Evolutionary conservation across 305 asterid species (phyloP).

Genomic region (Fraxinus latifolia): DNA sequence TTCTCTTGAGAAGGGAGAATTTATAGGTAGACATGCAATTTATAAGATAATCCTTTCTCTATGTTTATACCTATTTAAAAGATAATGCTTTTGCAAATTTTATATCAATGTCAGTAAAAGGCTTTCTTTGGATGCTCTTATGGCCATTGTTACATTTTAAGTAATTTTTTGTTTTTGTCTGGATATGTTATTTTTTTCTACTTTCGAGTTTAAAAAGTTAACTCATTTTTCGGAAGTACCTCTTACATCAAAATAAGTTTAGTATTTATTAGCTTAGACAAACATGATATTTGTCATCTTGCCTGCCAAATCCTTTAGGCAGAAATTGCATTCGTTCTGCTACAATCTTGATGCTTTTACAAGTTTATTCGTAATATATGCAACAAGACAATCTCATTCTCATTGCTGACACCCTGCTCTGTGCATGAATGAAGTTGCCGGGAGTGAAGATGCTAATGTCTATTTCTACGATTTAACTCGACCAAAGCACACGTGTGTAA

Average conservation of each 20-base stretch:
- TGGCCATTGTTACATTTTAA: not conserved
- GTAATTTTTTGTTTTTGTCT: not conserved
- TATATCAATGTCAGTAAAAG: not conserved
- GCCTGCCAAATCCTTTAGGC: not conserved
- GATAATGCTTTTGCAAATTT: not conserved
- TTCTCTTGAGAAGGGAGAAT: slow-evolving; percentile 98
- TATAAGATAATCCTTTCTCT: not conserved
- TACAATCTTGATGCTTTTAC: not conserved
- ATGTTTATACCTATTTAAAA: not conserved
- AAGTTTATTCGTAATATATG: not conserved
- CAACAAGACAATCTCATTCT: not conserved
- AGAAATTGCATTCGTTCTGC: not conserved
- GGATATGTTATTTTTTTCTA: not conserved
- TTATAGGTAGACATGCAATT: slow-evolving; percentile 49
- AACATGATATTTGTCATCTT: not conserved
- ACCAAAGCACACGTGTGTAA: slow-evolving; percentile 83
- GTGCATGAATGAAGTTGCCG: slow-evolving; percentile 59
- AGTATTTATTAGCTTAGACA: not conserved
- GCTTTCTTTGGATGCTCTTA: not conserved
- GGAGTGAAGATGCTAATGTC: slow-evolving; percentile 91
- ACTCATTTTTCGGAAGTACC: not conserved
- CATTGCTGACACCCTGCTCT: slow-evolving; percentile 12
- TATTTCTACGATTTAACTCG: slow-evolving; percentile 89
- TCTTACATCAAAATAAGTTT: not conserved
- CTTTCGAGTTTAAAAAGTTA: not conserved